phyloP scores from a whole-genome alignment of 2,329 filamentous ascomycete species.

The Stachybotrys chartarum region DNA sequence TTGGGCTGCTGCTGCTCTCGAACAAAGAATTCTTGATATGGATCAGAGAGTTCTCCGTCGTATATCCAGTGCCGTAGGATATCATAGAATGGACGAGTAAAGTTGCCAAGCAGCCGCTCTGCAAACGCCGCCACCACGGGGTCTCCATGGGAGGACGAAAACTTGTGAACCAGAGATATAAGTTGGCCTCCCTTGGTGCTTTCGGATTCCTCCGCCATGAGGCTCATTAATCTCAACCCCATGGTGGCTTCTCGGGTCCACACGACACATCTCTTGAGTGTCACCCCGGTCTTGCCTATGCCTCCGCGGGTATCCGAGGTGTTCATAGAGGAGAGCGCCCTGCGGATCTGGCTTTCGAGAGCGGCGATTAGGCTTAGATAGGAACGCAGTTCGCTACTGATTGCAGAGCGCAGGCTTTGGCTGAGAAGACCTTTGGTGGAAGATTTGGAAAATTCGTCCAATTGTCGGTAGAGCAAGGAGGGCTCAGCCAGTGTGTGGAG shows the following conservation, averaged over 20 bases:
- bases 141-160: slow-evolving; percentile 89
- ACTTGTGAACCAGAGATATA: slow-evolving; percentile 87
- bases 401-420: slow-evolving; percentile 84
- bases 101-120: slow-evolving; percentile 75
- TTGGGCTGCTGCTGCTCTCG: slow-evolving; percentile 62
- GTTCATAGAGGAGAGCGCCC: slow-evolving; percentile 69
- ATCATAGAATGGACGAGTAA: slow-evolving; percentile 93
- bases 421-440: slow-evolving; percentile 78
- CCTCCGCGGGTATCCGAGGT: slow-evolving; percentile 59
- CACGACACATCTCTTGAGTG: slow-evolving; percentile 88
- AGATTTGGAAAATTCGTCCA: slow-evolving; percentile 76
- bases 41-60: slow-evolving; percentile 94
- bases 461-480: slow-evolving; percentile 77
- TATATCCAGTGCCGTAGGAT: slow-evolving; percentile 97
- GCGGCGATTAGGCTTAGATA: slow-evolving; percentile 90
- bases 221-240: slow-evolving; percentile 84
- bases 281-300: slow-evolving; percentile 82
- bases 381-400: slow-evolving; percentile 76
- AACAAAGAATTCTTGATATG: slow-evolving; percentile 93
- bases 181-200: slow-evolving; percentile 80
- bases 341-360: slow-evolving; percentile 83
- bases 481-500: slow-evolving; percentile 88
- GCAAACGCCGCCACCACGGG: slow-evolving; percentile 92
- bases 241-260: slow-evolving; percentile 98
- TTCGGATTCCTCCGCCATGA: slow-evolving; percentile 88